Evolutionary conservation across 768 basidiomycete species (phyloP), one percentile per base, ranked within the genome.

Genomic region (Auricularia heimuer): DNA sequence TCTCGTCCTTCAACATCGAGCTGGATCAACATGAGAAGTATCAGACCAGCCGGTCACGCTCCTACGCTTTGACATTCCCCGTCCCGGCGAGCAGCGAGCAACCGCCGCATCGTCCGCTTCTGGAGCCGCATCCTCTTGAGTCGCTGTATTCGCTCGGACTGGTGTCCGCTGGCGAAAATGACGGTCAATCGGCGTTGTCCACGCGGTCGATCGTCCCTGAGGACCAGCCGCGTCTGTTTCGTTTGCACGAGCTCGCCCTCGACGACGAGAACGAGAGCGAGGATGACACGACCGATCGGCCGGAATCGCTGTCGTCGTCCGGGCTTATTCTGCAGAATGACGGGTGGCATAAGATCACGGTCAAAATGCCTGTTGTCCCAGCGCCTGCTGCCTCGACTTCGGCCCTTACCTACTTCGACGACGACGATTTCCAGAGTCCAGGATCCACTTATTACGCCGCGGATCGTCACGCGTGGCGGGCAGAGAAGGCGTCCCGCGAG

Each of bases 21-120:
- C 68, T 90, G 35, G 72, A 82, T 39, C 91, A 94, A 67, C 74
- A 76, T 47, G 91, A 93, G 70, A 79, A 79, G 63, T 87, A 80
- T 74, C 61, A 67, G 45, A 45, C 62, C 65, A 29, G 54, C 44
- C 36, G 36, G 24, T 63, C 58, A 35, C 33, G 14, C 16, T 45
- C 77, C 34, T 84, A 81, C 67, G 69, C 77, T 3, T 61, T 77
- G 3, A 75, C 75, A 35, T 85, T 77, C 73, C 86, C 88, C 3
- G 66, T 92, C 8, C 88, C 88, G 21, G 76, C 82, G 8, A 67
- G 72, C 54, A 72, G 76, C 11, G 69, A 77, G 60, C 91, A 94
- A 67, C 90, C 90, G 29, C 91, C 90, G 4, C 75, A 78, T 56
- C 66, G 77, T 39, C 83, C 86, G 1, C 78, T 94, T 29, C 81